Evolutionary conservation across 225 moss, liverwort and hornwort species (phyloP).

Genomic region (Sphagnum contortum): DNA sequence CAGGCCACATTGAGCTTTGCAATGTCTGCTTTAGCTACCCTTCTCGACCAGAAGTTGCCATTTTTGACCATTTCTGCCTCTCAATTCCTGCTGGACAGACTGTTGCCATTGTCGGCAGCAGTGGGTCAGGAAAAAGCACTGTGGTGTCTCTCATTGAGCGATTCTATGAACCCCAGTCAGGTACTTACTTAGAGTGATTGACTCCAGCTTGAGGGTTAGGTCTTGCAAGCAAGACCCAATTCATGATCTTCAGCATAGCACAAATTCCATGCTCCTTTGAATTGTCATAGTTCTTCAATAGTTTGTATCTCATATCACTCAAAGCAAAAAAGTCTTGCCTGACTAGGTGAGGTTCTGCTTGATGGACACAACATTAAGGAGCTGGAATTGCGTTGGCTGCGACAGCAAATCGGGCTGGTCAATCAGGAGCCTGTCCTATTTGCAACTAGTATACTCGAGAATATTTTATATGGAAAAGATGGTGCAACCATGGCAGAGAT

Average conservation of each 20-base stretch:
- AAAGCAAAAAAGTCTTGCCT: too few relatives aligned
- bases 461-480: constrained; percentile 48
- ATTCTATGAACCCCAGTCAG: constrained; percentile 46
- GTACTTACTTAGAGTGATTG: constrained; percentile 4
- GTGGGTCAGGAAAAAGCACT: constrained; percentile 64
- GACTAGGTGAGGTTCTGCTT: constrained; percentile 35
- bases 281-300: too few relatives aligned
- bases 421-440: constrained; percentile 46
- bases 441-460: constrained; percentile 43
- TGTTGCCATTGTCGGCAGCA: constrained; percentile 78
- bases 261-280: too few relatives aligned
- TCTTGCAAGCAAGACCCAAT: too few relatives aligned
- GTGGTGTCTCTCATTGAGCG: constrained; percentile 46
- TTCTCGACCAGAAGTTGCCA: constrained; percentile 66
- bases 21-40: constrained; percentile 82
- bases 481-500: constrained; percentile 31
- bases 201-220: too few relatives aligned
- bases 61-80: constrained; percentile 69
- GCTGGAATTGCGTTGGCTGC: constrained; percentile 39
- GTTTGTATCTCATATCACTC: too few relatives aligned
- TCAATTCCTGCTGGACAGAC: constrained; percentile 69
- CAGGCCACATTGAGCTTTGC: constrained; percentile 70
- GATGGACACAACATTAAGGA: constrained; percentile 45
- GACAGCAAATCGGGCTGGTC: constrained; percentile 43
- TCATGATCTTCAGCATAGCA: too few relatives aligned